Evolutionary conservation across 495 filamentous ascomycete species (phyloP).

Genomic region (Xylaria sp.): DNA sequence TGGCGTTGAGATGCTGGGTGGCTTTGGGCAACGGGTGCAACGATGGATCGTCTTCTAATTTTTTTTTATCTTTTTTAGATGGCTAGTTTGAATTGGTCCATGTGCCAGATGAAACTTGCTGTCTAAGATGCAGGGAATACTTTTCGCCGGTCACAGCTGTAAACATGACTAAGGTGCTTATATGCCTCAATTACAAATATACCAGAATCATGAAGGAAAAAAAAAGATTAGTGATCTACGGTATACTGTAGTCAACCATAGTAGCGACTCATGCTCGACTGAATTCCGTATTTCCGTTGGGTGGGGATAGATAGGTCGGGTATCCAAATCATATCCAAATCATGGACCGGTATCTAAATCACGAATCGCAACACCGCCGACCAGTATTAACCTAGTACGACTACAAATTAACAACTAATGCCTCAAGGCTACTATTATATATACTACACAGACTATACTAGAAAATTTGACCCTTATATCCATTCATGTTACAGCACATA

Average conservation of each 20-base stretch:
- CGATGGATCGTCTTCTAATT: neutral
- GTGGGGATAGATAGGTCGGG: slow-evolving; percentile 11
- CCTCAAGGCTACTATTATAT: neutral
- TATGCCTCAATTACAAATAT: neutral
- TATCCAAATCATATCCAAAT: no score
- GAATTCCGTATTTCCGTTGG: neutral
- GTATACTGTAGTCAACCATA: neutral
- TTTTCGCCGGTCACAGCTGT: neutral
- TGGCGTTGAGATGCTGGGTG: slow-evolving; percentile 7
- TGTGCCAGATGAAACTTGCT: neutral
- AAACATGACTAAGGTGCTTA: neutral
- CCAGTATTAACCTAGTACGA: neutral
- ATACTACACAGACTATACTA: neutral
- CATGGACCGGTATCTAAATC: no score
- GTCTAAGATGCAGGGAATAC: neutral
- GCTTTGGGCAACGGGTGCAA: slow-evolving; percentile 6
- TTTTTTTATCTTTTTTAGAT: neutral
- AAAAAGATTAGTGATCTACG: no score
- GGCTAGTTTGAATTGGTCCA: neutral
- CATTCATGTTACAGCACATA: neutral
- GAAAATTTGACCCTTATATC: slow-evolving; percentile 6
- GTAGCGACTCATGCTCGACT: neutral
- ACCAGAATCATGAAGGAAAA: neutral
- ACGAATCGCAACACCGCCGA: no score
- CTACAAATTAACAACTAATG: neutral